These are phyloP conservation scores for Moelleriella libera DNA, from an alignment of 2,329 filamentous ascomycete species.

Conservation along the genomic window DNA sequence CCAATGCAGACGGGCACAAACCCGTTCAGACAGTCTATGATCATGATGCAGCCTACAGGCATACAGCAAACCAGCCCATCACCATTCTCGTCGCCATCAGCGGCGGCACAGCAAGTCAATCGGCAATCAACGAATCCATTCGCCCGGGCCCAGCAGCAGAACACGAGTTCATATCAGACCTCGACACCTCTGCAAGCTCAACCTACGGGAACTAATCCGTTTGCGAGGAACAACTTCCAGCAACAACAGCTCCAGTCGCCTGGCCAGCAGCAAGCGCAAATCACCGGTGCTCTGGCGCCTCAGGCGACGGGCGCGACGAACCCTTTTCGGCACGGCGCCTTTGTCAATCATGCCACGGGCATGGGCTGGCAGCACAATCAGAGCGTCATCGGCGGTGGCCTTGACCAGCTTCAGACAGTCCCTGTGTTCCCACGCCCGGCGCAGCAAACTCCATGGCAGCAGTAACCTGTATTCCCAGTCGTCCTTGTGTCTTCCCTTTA, in stretches of 20 bases:
- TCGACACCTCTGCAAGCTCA: constrained; percentile 28
- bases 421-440: constrained; percentile 76
- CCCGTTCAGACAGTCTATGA: constrained; percentile 86
- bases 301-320: constrained; percentile 85
- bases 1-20: constrained; percentile 48
- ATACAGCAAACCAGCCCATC: constrained; percentile 10
- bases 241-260: background rate
- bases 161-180: constrained; percentile 11
- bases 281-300: constrained; percentile 40
- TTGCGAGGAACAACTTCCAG: constrained; percentile 29
- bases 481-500: background rate
- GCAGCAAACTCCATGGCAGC: constrained; percentile 47
- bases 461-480: constrained; percentile 14
- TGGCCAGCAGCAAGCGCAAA: constrained; percentile 11
- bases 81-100: constrained; percentile 25
- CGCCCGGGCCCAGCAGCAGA: constrained; percentile 41
- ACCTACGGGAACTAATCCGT: constrained; percentile 45
- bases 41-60: constrained; percentile 44
- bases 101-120: constrained; percentile 24
- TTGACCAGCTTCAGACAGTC: constrained; percentile 67
- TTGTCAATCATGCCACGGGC: constrained; percentile 79
- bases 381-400: constrained; percentile 64
- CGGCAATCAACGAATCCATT: constrained; percentile 79
- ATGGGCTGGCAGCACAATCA: constrained; percentile 75
- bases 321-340: constrained; percentile 82